These are phyloP conservation scores for Thermothielavioides terrestris DNA, from an alignment of 495 filamentous ascomycete species.

Conservation along the genomic window DNA sequence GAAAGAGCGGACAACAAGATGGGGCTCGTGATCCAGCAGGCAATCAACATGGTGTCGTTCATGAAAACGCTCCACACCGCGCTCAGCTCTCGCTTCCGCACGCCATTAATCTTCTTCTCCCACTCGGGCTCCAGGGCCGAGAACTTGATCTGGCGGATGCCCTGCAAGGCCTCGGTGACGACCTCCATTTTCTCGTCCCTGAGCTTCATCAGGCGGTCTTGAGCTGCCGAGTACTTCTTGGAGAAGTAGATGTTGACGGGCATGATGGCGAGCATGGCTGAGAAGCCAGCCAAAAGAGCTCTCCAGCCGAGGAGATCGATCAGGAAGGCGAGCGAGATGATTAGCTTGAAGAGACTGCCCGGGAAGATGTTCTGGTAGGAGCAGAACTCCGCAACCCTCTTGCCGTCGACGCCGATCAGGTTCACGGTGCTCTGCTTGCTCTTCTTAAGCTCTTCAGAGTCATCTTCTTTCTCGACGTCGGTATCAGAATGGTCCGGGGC, in stretches of 20 bases:
- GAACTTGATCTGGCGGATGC: constrained; percentile 84
- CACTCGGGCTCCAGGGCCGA: constrained; percentile 73
- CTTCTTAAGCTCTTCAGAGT: constrained; percentile 40
- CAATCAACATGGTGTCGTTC: constrained; percentile 49
- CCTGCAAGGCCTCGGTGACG: constrained; percentile 71
- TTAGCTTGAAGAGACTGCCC: constrained; percentile 49
- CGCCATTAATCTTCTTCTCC: constrained; percentile 62
- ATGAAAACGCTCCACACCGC: constrained; percentile 58
- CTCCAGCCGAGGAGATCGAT: constrained; percentile 64
- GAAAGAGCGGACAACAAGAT: constrained; percentile 65
- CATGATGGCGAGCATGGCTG: constrained; percentile 51
- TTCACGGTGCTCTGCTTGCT: constrained; percentile 75
- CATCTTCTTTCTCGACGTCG: constrained; percentile 39
- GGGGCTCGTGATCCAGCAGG: constrained; percentile 66
- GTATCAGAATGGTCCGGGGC: constrained; percentile 14
- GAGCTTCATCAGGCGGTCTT: constrained; percentile 69
- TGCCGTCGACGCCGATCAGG: constrained; percentile 67
- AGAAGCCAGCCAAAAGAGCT: constrained; percentile 58
- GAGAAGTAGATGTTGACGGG: constrained; percentile 64
- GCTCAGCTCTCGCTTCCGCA: constrained; percentile 56
- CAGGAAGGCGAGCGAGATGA: constrained; percentile 58
- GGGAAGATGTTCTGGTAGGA: constrained; percentile 59
- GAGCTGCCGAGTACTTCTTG: constrained; percentile 55
- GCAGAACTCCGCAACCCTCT: constrained; percentile 63
- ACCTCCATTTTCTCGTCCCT: constrained; percentile 71